These are phyloP conservation scores for Apophysomyces elegans DNA, from an alignment of 371 early-diverging fungal species.

Conservation along the genomic window DNA sequence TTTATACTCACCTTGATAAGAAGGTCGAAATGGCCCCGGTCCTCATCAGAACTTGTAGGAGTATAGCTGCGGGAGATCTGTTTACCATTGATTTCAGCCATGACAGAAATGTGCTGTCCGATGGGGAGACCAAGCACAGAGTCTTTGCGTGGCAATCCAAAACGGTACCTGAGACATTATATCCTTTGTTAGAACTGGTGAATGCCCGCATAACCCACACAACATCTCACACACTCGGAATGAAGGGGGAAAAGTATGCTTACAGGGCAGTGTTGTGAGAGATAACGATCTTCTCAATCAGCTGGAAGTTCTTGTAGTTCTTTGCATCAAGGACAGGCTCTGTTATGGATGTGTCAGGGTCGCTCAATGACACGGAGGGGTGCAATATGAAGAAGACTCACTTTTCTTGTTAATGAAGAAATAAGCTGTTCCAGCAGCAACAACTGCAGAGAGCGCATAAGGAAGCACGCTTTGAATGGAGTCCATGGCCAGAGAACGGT, in stretches of 20 bases:
- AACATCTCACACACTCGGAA: no score
- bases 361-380: not conserved
- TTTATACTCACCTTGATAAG: conserved; percentile 79
- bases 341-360: not conserved
- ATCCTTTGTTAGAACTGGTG: no score
- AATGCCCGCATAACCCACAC: no score
- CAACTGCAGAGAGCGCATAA: conserved; percentile 24
- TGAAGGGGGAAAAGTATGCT: conserved; percentile 20
- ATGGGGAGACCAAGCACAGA: conserved; percentile 85
- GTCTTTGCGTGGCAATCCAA: conserved; percentile 74
- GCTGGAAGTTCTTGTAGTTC: conserved; percentile 81
- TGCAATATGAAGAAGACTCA: not conserved
- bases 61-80: conserved; percentile 91
- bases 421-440: conserved; percentile 25
- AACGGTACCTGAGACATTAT: conserved; percentile 73
- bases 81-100: conserved; percentile 87
- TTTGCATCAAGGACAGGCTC: conserved; percentile 65
- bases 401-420: conserved; percentile 28
- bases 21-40: conserved; percentile 87
- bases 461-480: conserved; percentile 20
- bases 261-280: conserved; percentile 88
- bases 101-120: conserved; percentile 93
- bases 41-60: conserved; percentile 86
- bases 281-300: conserved; percentile 76
- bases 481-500: conserved; percentile 17